These are phyloP conservation scores for Selenicereus undatus DNA, from an alignment of 148 eudicot species.

Conservation along the genomic window DNA sequence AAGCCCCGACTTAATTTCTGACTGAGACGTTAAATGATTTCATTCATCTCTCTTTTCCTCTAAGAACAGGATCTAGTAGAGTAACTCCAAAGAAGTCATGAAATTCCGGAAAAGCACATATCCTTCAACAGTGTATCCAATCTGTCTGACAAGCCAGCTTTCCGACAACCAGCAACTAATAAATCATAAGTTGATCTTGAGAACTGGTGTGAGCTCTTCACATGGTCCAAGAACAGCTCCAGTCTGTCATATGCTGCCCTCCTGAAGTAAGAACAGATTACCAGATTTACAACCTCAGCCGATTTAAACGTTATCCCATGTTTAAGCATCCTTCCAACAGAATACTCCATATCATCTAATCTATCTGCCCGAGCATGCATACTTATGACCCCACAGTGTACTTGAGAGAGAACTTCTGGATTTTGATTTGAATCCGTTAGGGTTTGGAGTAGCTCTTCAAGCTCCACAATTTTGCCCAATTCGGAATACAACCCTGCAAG, in stretches of 20 bases:
- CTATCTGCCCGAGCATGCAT: slow-evolving; percentile 39
- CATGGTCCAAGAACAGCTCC: slow-evolving; percentile 39
- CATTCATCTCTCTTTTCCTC: neutral
- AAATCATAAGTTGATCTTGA: slow-evolving; percentile 38
- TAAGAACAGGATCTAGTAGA: neutral
- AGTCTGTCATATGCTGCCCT: slow-evolving; percentile 45
- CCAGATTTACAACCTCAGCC: slow-evolving; percentile 35
- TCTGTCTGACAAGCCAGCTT: slow-evolving; percentile 37
- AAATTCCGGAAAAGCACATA: neutral
- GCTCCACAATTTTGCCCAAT: slow-evolving; percentile 30
- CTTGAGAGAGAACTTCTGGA: slow-evolving; percentile 27
- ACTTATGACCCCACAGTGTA: slow-evolving; percentile 35
- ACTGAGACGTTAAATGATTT: too few relatives aligned
- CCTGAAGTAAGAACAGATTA: slow-evolving; percentile 43
- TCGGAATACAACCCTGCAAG: slow-evolving; percentile 30
- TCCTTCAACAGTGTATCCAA: slow-evolving; percentile 23
- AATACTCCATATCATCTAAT: slow-evolving; percentile 50
- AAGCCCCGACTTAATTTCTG: neutral
- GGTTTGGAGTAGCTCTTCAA: slow-evolving; percentile 37
- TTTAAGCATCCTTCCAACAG: slow-evolving; percentile 52
- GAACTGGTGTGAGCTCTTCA: slow-evolving; percentile 33
- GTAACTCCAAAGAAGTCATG: neutral
- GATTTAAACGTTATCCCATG: slow-evolving; percentile 34
- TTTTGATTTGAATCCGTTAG: slow-evolving; percentile 28
- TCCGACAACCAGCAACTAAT: slow-evolving; percentile 39